Base-by-base conservation (phyloP, 495 filamentous ascomycete genomes). In the Bombardia bombarda region DNA sequence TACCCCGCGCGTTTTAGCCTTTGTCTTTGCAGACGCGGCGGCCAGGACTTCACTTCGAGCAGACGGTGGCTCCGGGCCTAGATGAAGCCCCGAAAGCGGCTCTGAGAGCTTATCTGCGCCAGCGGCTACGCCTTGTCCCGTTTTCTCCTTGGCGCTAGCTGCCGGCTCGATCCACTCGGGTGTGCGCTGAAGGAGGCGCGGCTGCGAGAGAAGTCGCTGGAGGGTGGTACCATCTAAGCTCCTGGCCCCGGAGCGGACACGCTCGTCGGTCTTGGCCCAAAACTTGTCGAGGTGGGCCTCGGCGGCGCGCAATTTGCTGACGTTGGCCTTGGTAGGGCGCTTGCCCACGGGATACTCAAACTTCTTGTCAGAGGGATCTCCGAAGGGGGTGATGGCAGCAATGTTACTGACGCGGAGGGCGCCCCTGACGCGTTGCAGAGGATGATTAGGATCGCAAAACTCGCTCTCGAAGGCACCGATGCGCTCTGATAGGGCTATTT, bases 261-360 rank as follows among this genome's bases (percentile, higher is more conserved):
- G 41, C 44, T 20, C 24, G 20, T 32, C 42, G 33, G 43, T 19
- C 26, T 18, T 35, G 3, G 7, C 32, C 78, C 77, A 82, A 50
- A 78, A 74, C 0, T 13, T 23, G 46, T 78, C 74, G 4, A 79
- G 58, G 43, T 67, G 62, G 0, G 39, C 25, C 41, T 81, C 75
- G 3, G 73, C 73, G 6, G 7, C 21, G 4, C 54, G 38, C 34
- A 54, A 9, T 1, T 49, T 39, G n/a, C 66, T 59, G 0, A 64
- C 56, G 31, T 57, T 78, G 32, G 66, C 59, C 34, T 59, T 60
- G 10, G 62, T 76, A 5, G 60, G 58, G 14, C 60, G 65, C 47
- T 75, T 76, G 10, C 71, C 65, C 4, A 59, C 47, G 12, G 75
- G 74, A 50, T 82, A 78, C 25, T 52, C 23, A 42, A 75, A 77